Conservation (phyloP, 768 basidiomycete genomes). For the Pleurotus tuber-regium region DNA sequence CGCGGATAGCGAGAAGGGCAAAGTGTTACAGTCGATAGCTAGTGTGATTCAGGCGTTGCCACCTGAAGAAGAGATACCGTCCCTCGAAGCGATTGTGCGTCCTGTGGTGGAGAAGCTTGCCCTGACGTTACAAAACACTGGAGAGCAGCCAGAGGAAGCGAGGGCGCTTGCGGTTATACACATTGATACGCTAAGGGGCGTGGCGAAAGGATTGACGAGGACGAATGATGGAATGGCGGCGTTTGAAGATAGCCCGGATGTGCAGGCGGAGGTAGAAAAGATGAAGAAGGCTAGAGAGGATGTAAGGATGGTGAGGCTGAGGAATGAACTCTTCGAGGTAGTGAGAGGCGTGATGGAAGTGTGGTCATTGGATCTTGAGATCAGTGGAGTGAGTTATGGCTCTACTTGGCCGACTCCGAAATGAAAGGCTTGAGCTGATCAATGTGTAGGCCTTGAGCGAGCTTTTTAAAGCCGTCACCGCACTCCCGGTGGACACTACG, state of each 20-base stretch:
- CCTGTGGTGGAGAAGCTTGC: conserved; percentile 72
- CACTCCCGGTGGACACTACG: conserved; percentile 73
- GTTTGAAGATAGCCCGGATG: conserved; percentile 51
- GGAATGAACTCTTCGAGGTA: conserved; percentile 62
- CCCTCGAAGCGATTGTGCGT: conserved; percentile 73
- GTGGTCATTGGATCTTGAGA: conserved; percentile 78
- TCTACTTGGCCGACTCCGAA: conserved; percentile 3
- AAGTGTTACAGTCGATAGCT: conserved; percentile 88
- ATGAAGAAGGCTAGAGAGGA: conserved; percentile 66
- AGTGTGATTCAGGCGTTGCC: conserved; percentile 92
- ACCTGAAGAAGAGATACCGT: conserved; percentile 71
- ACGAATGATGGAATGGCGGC: conserved; percentile 68
- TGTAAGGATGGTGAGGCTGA: conserved; percentile 55
- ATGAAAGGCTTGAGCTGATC: not conserved
- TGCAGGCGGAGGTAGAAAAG: conserved; percentile 46
- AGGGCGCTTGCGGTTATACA: conserved; percentile 64
- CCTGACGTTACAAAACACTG: conserved; percentile 44
- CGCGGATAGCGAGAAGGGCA: conserved; percentile 85
- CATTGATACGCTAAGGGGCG: conserved; percentile 78
- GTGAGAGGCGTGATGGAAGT: conserved; percentile 62
- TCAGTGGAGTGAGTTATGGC: conserved; percentile 63
- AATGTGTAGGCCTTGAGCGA: conserved; percentile 67
- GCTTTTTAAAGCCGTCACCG: conserved; percentile 83
- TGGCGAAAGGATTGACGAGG: conserved; percentile 84
- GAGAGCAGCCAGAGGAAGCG: conserved; percentile 72